Evolutionary conservation across 164 flowering plant genomes (phyloP).

Genomic region (Magnolia sinica): DNA sequence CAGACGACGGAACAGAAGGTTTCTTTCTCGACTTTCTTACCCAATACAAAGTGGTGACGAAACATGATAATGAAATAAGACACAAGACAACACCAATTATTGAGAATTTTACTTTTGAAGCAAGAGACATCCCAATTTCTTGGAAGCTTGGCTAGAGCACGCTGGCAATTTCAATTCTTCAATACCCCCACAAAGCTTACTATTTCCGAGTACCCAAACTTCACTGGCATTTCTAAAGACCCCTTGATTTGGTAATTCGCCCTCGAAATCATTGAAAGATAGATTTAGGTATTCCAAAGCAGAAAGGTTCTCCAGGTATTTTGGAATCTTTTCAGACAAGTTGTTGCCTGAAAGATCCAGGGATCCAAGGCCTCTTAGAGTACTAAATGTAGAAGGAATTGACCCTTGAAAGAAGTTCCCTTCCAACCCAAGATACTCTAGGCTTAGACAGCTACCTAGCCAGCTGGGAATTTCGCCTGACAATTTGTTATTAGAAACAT

Average conservation of each 20-base stretch:
- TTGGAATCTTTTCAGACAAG: constrained; percentile 1
- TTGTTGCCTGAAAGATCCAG: constrained; percentile 67
- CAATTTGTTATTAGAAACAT: constrained; percentile 65
- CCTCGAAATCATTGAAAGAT: too few relatives aligned
- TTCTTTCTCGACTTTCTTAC: too few relatives aligned
- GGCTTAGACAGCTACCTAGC: constrained; percentile 53
- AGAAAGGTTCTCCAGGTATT: not conserved
- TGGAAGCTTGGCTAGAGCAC: constrained; percentile 12
- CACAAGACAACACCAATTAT: not conserved
- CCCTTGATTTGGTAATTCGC: too few relatives aligned
- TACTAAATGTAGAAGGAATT: too few relatives aligned
- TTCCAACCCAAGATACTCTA: constrained; percentile 53
- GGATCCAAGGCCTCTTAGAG: constrained; percentile 43
- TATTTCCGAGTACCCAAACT: too few relatives aligned
- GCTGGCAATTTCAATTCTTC: constrained; percentile 19
- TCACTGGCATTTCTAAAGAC: too few relatives aligned
- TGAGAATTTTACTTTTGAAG: not conserved
- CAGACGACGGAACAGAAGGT: too few relatives aligned
- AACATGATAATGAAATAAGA: too few relatives aligned
- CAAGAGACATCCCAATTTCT: not conserved
- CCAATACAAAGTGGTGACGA: too few relatives aligned
- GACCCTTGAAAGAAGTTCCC: constrained; percentile 61
- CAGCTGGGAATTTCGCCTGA: constrained; percentile 58
- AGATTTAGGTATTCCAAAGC: too few relatives aligned
- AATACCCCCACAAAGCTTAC: not conserved